Evolutionary conservation across 2,329 filamentous ascomycete genomes (phyloP).

Genomic region (Aaosphaeria arxii): DNA sequence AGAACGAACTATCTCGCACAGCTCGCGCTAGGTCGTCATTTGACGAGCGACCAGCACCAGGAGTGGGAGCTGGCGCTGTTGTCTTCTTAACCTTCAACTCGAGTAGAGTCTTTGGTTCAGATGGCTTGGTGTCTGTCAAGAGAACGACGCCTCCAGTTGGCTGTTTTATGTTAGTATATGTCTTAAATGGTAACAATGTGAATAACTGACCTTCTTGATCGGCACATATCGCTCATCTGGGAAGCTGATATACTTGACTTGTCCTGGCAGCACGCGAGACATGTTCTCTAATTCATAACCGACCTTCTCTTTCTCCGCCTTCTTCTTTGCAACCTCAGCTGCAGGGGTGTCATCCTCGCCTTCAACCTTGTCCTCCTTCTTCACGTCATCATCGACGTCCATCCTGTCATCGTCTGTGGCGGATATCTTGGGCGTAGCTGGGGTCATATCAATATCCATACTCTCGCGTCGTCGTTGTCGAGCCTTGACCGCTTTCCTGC

Average conservation of each 20-base stretch:
- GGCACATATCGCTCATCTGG: slow-evolving; percentile 86
- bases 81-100: slow-evolving; percentile 91
- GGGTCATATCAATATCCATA: slow-evolving; percentile 87
- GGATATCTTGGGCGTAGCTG: slow-evolving; percentile 67
- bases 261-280: slow-evolving; percentile 85
- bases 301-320: slow-evolving; percentile 91
- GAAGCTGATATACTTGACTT: slow-evolving; percentile 96
- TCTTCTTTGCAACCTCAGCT: slow-evolving; percentile 72
- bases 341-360: slow-evolving; percentile 53
- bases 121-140: slow-evolving; percentile 78
- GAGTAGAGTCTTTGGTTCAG: slow-evolving; percentile 74
- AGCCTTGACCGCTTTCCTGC: slow-evolving; percentile 91
- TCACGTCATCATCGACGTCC: slow-evolving; percentile 60
- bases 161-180: slow-evolving; percentile 45
- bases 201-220: slow-evolving; percentile 72
- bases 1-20: slow-evolving; percentile 70
- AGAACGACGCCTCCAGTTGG: slow-evolving; percentile 91
- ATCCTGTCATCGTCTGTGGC: slow-evolving; percentile 73
- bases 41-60: slow-evolving; percentile 41
- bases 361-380: slow-evolving; percentile 40
- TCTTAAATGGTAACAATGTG: neutral
- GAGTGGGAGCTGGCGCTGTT: slow-evolving; percentile 45
- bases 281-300: slow-evolving; percentile 97
- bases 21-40: slow-evolving; percentile 30
- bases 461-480: slow-evolving; percentile 84